phyloP scores from a whole-genome alignment of 2,329 filamentous ascomycete species.

The Alternaria ethzedia region DNA sequence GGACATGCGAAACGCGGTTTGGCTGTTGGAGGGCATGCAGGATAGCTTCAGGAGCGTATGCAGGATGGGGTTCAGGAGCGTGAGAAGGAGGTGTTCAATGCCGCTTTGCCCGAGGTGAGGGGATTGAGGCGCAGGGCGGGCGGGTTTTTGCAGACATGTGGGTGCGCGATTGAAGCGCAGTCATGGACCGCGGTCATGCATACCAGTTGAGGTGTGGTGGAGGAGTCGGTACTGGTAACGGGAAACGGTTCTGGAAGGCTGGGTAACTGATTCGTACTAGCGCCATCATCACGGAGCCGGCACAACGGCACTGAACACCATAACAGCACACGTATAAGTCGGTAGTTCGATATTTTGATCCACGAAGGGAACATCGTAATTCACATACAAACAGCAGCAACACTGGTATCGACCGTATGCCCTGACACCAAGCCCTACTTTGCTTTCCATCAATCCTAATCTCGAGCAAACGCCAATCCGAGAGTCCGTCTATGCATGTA shows the following conservation, averaged over 20 bases:
- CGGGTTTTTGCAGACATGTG: not conserved
- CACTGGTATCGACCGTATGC: conserved; percentile 12
- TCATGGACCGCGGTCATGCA: not conserved
- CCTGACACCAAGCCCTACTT: conserved; percentile 1
- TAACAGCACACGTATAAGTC: not conserved
- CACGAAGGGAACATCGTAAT: conserved; percentile 1
- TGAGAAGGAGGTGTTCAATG: conserved; percentile 6
- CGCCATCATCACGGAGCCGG: not conserved
- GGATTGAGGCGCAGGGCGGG: not conserved
- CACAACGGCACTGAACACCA: not conserved
- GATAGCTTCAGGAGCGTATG: not conserved
- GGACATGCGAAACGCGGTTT: conserved; percentile 5
- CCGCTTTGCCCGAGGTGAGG: not conserved
- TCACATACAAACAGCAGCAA: conserved; percentile 2
- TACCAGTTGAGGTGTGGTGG: not conserved
- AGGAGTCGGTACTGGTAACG: not conserved
- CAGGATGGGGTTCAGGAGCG: not conserved
- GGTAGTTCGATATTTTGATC: not conserved
- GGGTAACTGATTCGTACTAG: not conserved
- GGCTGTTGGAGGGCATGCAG: conserved; percentile 1
- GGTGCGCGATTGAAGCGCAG: not conserved
- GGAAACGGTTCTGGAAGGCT: not conserved
- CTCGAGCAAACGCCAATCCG: conserved; percentile 8
- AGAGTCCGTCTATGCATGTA: conserved; percentile 13
- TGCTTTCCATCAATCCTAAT: conserved; percentile 1